phyloP scores from a whole-genome alignment of 116 monocot species.

The Iris pallida region DNA sequence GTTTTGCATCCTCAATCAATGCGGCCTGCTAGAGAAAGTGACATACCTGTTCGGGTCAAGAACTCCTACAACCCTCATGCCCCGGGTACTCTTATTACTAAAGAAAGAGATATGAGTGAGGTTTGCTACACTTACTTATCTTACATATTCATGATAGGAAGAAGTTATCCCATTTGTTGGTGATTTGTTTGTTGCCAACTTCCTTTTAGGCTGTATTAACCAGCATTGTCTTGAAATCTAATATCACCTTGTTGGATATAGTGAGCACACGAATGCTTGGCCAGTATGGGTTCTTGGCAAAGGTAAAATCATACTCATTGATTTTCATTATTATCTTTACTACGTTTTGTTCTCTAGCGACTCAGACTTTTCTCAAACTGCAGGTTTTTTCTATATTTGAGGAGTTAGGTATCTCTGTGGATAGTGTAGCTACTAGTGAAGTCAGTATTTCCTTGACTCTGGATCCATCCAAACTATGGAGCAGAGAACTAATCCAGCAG shows the following conservation, averaged over 20 bases:
- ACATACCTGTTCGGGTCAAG: slow-evolving; percentile 93
- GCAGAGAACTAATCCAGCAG: slow-evolving; percentile 95
- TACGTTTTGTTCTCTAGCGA: not conserved
- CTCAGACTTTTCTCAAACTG: slow-evolving; percentile 3
- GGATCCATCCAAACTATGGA: slow-evolving; percentile 96
- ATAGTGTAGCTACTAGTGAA: slow-evolving; percentile 98
- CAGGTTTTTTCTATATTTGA: slow-evolving; percentile 98
- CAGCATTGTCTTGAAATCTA: slow-evolving; percentile 93
- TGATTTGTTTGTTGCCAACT: not conserved
- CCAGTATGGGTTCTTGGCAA: slow-evolving; percentile 94
- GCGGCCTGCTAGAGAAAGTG: slow-evolving; percentile 91
- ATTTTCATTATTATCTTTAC: slow-evolving; percentile 1
- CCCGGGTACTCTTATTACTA: slow-evolving; percentile 91
- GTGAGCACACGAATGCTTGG: slow-evolving; percentile 99
- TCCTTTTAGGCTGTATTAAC: slow-evolving; percentile 71
- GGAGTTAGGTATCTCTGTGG: slow-evolving; percentile 93
- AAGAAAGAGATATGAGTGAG: slow-evolving; percentile 85
- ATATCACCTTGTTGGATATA: slow-evolving; percentile 97
- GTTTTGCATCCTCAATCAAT: too few species aligned
- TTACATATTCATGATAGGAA: not conserved
- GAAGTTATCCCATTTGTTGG: not conserved
- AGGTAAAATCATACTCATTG: slow-evolving; percentile 39
- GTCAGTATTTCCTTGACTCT: slow-evolving; percentile 96
- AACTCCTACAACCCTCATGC: slow-evolving; percentile 78
- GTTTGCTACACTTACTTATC: slow-evolving; percentile 35